Percentiles rank a stretch among this genome's conserved stretches.
These are phyloP conservation scores for Leptographium galeiforme DNA, from an alignment of 2,329 filamentous ascomycete genomes.

Conservation along the genomic window DNA sequence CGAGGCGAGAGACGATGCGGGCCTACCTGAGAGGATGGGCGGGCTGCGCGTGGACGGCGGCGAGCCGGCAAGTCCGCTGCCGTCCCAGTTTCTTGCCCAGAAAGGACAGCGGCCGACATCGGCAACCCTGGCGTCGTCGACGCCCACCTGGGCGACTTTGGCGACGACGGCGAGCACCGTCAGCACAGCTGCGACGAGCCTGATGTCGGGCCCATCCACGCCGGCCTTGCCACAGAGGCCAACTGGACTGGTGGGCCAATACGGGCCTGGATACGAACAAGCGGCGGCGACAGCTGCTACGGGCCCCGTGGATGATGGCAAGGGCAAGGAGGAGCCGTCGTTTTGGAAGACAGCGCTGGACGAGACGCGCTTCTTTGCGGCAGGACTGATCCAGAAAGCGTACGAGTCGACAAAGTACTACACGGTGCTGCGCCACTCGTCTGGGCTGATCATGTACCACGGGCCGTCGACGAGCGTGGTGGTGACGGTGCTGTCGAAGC, in stretches of 20 bases:
- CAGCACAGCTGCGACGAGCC: background rate
- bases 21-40: background rate
- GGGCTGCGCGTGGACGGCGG: background rate
- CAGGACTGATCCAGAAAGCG: slow-evolving; percentile 49
- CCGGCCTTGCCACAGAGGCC: background rate
- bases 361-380: slow-evolving; percentile 52
- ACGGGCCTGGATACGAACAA: background rate
- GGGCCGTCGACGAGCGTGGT: slow-evolving; percentile 50
- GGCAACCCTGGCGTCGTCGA: background rate
- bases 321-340: slow-evolving; percentile 3
- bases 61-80: background rate
- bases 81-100: background rate
- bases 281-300: background rate
- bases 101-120: background rate
- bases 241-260: background rate
- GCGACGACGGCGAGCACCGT: background rate
- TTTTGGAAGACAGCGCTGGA: slow-evolving; percentile 36
- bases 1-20: background rate
- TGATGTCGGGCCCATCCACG: background rate
- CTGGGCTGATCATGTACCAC: slow-evolving; percentile 50
- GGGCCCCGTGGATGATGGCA: background rate
- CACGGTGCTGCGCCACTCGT: slow-evolving; percentile 53
- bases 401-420: slow-evolving; percentile 52
- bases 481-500: slow-evolving; percentile 45
- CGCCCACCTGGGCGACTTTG: background rate